Base-by-base conservation (phyloP, 352 stramenopile species). In the Pythium sukuiense region DNA sequence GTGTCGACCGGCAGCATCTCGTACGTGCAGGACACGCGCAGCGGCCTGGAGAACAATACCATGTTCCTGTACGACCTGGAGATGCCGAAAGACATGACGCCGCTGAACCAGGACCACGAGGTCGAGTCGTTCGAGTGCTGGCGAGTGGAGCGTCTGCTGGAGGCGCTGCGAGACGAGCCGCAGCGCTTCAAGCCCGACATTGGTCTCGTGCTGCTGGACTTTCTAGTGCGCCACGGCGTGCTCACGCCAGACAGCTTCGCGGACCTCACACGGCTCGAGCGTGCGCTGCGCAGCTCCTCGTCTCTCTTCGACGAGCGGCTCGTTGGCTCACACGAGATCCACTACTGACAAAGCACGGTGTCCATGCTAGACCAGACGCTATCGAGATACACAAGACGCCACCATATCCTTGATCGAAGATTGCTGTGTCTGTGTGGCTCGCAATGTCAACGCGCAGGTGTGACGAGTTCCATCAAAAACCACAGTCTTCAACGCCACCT, bases 61-160 rank as follows among this genome's bases (percentile, higher is more conserved):
- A 90, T 90, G 84, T 77, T 89, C 57, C 68, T 85, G 26, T 92
- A 79, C 53, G 84, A 92, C 55, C 61, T 90, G 48, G 80, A 87
- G 54, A 48, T 92, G 29, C 77, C 84, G 18, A 14, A 13, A 0
- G 63, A 65, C 12, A 52, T 86, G 46, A 49, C 62, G 29, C 81
- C 79, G 13, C 60, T 59, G 20, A 90, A 87, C 55, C 61, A 74
- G 46, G 84, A 90, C 58, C 70, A 76, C 20, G 84, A 92, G 55
- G 84, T 92, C 41, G 79, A 87, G 61, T 66, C 59, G 27, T 92
- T 92, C 53, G 76, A 84, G 43, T 65, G 87, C 26, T 82, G 83
- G 68, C 46, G 67, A 0, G 69, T 90, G 1, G 43, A 65, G 0
- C 75, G 87, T 29, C 65, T 77, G 18, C 37, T 89, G 6, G 46